phyloP scores from a whole-genome alignment of 1,284 basidiomycete genomes.

The Lignosus rhinocerotis region DNA sequence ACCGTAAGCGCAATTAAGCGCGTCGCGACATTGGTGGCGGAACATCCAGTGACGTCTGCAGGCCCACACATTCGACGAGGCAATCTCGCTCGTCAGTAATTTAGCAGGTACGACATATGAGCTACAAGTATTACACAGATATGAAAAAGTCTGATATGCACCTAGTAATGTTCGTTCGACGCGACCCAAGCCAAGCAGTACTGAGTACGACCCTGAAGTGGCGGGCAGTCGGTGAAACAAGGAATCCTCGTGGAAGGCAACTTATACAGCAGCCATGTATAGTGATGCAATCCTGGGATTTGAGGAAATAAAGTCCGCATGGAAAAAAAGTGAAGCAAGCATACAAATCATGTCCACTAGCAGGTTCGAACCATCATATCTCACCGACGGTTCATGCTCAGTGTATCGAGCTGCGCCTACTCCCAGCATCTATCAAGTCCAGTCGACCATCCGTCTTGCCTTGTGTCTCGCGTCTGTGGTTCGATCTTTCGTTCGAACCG shows the following conservation, averaged over 20 bases:
- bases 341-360: not conserved
- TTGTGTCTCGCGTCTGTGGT: slow-evolving; percentile 19
- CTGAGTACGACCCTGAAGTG: too few species aligned
- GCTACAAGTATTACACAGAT: not conserved
- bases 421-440: slow-evolving; percentile 16
- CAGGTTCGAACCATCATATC: not conserved
- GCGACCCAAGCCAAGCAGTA: too few species aligned
- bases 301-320: not conserved
- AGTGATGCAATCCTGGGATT: not conserved
- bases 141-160: not conserved
- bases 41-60: not conserved
- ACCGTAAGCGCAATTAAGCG: slow-evolving; percentile 7
- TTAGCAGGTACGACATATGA: not conserved
- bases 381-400: slow-evolving; percentile 1
- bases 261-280: not conserved
- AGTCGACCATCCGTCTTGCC: slow-evolving; percentile 16
- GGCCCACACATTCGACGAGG: not conserved
- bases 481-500: slow-evolving; percentile 16
- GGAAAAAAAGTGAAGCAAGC: not conserved
- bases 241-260: not conserved
- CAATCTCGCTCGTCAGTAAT: not conserved
- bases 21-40: slow-evolving; percentile 1
- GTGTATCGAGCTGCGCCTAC: slow-evolving; percentile 11
- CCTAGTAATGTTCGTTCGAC: too few species aligned
- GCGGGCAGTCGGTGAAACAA: not conserved